phyloP scores from a whole-genome alignment of 1,284 basidiomycete species.

The Malassezia brasiliensis region DNA sequence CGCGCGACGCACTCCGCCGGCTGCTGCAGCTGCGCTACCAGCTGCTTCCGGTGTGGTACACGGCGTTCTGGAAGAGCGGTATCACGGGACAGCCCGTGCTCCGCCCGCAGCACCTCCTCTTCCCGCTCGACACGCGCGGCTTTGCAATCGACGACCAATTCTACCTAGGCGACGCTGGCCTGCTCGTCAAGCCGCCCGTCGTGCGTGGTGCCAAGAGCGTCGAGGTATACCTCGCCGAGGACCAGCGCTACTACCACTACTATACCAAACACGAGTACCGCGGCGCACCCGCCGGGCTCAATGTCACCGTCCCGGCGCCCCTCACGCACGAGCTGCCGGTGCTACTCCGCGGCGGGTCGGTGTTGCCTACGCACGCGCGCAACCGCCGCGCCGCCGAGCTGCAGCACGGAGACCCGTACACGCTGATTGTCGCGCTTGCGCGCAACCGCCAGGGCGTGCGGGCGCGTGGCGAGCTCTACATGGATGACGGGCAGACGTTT shows the following conservation, averaged over 20 bases:
- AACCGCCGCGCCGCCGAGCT: constrained; percentile 73
- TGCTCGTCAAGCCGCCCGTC: constrained; percentile 86
- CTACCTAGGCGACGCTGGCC: constrained; percentile 75
- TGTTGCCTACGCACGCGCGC: constrained; percentile 75
- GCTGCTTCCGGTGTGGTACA: constrained; percentile 90
- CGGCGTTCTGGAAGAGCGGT: constrained; percentile 61
- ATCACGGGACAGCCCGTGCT: constrained; percentile 39
- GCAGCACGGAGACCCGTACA: constrained; percentile 88
- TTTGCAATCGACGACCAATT: constrained; percentile 89
- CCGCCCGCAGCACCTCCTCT: constrained; percentile 76
- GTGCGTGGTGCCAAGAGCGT: constrained; percentile 62
- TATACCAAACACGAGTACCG: constrained; percentile 57
- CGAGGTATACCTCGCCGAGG: constrained; percentile 75
- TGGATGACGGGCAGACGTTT: constrained; percentile 87
- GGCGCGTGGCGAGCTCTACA: constrained; percentile 76
- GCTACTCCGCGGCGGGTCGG: constrained; percentile 81
- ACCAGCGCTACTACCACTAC: constrained; percentile 94
- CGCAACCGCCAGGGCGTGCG: constrained; percentile 43
- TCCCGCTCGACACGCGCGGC: constrained; percentile 75
- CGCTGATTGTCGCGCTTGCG: constrained; percentile 71
- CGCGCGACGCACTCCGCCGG: constrained; percentile 69
- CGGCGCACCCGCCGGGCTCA: constrained; percentile 56
- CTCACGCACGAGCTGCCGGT: constrained; percentile 62
- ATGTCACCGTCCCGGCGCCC: constrained; percentile 58
- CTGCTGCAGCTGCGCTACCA: constrained; percentile 74